Conservation (phyloP, 1,284 basidiomycete genomes). For the Irpex lacteus region DNA sequence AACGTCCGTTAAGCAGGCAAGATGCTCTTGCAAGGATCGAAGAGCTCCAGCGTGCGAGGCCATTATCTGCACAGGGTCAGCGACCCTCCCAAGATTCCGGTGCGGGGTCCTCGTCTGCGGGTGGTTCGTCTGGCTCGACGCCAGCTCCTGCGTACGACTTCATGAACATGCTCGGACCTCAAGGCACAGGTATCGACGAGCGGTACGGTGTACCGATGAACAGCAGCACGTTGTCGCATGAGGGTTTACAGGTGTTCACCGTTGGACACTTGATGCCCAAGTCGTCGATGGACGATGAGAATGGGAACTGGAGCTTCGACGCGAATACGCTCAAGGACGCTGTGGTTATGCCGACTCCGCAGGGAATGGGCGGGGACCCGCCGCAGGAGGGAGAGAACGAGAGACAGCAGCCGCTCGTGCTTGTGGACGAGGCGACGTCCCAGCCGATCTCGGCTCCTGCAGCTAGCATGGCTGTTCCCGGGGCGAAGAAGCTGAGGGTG, state of each 20-base stretch:
- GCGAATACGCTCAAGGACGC: conserved; percentile 11
- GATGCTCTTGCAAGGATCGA: conserved; percentile 51
- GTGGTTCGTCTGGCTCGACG: not conserved
- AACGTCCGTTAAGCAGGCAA: conserved; percentile 36
- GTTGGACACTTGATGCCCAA: conserved; percentile 76
- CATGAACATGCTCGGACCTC: conserved; percentile 15
- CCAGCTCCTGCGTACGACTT: conserved; percentile 8
- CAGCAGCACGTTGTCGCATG: conserved; percentile 38
- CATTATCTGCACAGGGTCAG: conserved; percentile 29
- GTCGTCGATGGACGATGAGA: conserved; percentile 46
- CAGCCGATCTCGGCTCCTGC: conserved; percentile 11
- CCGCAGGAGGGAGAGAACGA: conserved; percentile 27
- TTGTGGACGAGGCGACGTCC: conserved; percentile 17
- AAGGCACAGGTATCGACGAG: conserved; percentile 10
- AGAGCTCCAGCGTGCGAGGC: conserved; percentile 44
- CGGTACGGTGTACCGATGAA: conserved; percentile 22
- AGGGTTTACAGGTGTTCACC: conserved; percentile 79
- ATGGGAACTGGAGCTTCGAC: conserved; percentile 61
- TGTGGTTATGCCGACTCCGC: conserved; percentile 32
- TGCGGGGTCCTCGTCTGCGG: conserved; percentile 7
- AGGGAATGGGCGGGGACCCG: conserved; percentile 30
- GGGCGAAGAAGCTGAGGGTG: conserved; percentile 55
- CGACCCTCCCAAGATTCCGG: conserved; percentile 9
- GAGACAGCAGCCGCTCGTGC: conserved; percentile 22
- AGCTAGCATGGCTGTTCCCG: conserved; percentile 19